A percentile compares a stretch with the other conserved stretches of the same genome.
These are phyloP conservation scores for Erysimum cheiranthoides DNA, from an alignment of 345 rosid species.

Conservation along the genomic window DNA sequence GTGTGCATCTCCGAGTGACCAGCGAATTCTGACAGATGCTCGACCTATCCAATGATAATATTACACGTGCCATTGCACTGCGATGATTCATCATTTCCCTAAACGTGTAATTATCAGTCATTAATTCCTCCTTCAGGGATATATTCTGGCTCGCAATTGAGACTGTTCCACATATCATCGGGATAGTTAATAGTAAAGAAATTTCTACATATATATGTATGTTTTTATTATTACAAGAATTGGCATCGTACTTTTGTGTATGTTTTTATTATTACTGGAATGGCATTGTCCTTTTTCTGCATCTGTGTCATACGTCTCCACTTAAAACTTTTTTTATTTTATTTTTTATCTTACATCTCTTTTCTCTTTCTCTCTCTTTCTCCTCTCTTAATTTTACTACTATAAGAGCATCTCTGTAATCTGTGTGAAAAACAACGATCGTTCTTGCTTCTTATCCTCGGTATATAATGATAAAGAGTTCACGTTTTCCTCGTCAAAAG, in stretches of 20 bases:
- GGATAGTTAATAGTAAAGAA: no score
- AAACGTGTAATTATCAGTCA: no score
- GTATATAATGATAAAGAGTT: conserved; percentile 28
- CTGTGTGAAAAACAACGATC: neutral
- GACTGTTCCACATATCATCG: no score
- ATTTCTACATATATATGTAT: no score
- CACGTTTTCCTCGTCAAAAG: conserved; percentile 37
- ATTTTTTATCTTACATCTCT: neutral
- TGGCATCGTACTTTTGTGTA: no score
- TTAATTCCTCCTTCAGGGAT: no score
- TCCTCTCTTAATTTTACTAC: neutral
- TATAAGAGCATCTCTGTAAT: conserved; percentile 25
- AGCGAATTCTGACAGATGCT: conserved; percentile 25
- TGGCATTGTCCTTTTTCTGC: no score
- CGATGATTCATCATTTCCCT: neutral
- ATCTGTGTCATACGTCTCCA: no score
- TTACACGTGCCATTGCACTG: neutral
- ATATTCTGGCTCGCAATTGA: no score
- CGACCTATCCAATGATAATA: neutral
- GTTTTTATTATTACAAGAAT: no score
- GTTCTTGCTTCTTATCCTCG: neutral
- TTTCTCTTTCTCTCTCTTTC: neutral
- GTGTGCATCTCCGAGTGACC: conserved; percentile 22
- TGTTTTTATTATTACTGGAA: no score
- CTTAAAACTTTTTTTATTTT: neutral